Evolutionary conservation across 108 stramenopile genomes (phyloP).

Genomic region (Poteriospumella lacustris): DNA sequence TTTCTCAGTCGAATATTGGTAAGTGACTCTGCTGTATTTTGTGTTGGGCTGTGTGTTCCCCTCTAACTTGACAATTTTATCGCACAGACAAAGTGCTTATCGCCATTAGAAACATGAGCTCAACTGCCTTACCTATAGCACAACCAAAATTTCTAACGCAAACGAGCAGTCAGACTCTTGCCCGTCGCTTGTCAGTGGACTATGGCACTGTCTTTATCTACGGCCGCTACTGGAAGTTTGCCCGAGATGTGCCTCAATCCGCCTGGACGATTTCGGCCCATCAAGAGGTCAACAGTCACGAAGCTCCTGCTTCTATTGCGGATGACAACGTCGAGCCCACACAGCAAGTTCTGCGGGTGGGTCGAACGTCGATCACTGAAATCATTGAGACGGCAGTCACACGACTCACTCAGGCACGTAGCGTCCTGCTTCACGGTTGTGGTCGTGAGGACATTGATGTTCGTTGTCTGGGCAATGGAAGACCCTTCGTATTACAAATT

Average conservation of each 20-base stretch:
- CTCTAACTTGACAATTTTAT: no score
- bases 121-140: no score
- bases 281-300: background rate
- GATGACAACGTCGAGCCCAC: background rate
- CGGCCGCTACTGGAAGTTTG: conserved; percentile 11
- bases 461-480: conserved; percentile 57
- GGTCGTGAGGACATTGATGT: conserved; percentile 86
- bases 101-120: no score
- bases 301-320: background rate
- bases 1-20: no score
- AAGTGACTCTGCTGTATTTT: no score
- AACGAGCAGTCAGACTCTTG: no score
- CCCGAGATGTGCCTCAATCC: conserved; percentile 3
- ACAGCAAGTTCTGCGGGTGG: background rate
- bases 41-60: no score
- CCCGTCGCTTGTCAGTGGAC: no score
- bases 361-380: background rate
- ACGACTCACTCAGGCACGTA: conserved; percentile 37
- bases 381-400: background rate
- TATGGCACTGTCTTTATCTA: background rate
- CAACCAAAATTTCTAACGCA: no score
- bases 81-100: no score
- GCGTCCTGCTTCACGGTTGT: conserved; percentile 74
- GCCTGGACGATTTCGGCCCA: background rate
- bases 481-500: conserved; percentile 16